These are phyloP conservation scores for Melampsora abietis-canadensis DNA, from an alignment of 1,284 basidiomycete genomes.

Conservation along the genomic window DNA sequence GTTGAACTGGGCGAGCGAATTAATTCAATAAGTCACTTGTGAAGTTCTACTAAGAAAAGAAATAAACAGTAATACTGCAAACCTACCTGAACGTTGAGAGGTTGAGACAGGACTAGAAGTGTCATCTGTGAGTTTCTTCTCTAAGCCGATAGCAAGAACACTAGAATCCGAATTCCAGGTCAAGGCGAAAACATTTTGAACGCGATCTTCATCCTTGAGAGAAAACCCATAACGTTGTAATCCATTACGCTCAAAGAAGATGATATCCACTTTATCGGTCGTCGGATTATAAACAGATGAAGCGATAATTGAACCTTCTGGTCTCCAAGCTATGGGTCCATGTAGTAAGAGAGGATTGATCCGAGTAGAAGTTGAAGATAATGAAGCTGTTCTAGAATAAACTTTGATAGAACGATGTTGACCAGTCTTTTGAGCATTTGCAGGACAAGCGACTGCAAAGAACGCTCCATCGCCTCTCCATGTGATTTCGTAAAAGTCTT, in stretches of 20 bases:
- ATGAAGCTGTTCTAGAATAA: slow-evolving; percentile 70
- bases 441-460: slow-evolving; percentile 73
- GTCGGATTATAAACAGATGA: slow-evolving; percentile 74
- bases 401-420: slow-evolving; percentile 66
- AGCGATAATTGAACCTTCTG: slow-evolving; percentile 77
- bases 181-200: slow-evolving; percentile 70
- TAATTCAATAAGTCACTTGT: neutral
- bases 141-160: slow-evolving; percentile 79
- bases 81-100: slow-evolving; percentile 21
- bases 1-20: slow-evolving; percentile 65
- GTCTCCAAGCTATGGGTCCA: slow-evolving; percentile 77
- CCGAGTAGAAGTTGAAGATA: slow-evolving; percentile 81
- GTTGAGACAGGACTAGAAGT: slow-evolving; percentile 59
- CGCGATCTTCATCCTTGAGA: slow-evolving; percentile 60
- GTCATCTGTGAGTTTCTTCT: slow-evolving; percentile 63
- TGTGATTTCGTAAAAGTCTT: slow-evolving; percentile 65
- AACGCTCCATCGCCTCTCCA: slow-evolving; percentile 91
- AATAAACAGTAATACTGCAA: neutral
- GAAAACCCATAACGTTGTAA: slow-evolving; percentile 85
- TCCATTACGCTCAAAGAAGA: slow-evolving; percentile 95
- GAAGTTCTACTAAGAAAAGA: neutral
- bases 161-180: slow-evolving; percentile 86
- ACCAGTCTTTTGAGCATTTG: neutral
- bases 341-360: slow-evolving; percentile 69
- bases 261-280: slow-evolving; percentile 67